Percentiles rank a stretch among this genome's conserved stretches.
phyloP scores from a whole-genome alignment of 306 rosid species.

The Cicer yamashitae region DNA sequence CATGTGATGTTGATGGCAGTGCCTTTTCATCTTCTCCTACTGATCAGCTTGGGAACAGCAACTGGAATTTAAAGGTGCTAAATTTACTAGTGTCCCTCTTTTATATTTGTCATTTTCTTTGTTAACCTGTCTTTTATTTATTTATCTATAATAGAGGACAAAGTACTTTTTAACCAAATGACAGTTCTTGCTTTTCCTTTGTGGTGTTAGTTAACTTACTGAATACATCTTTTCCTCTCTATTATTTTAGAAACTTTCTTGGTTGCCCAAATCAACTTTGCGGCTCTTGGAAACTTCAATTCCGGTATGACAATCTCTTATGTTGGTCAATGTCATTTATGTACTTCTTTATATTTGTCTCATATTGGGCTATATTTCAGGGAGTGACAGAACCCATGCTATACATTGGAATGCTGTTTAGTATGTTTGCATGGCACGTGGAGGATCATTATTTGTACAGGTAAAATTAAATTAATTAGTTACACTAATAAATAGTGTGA shows the following conservation, averaged over 20 bases:
- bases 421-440: constrained; percentile 99
- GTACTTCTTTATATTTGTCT: constrained; percentile 33
- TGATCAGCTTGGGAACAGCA: constrained; percentile 91
- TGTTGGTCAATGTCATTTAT: constrained; percentile 22
- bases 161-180: constrained; percentile 22
- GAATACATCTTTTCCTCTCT: constrained; percentile 6
- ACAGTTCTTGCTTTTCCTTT: constrained; percentile 28
- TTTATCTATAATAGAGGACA: background rate
- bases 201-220: constrained; percentile 36
- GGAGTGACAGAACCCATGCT: constrained; percentile 99
- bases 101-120: constrained; percentile 10
- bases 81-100: constrained; percentile 41
- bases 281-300: constrained; percentile 81
- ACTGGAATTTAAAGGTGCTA: constrained; percentile 94
- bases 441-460: constrained; percentile 97
- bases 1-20: constrained; percentile 98
- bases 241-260: constrained; percentile 73
- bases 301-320: constrained; percentile 65
- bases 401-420: constrained; percentile 95
- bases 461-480: constrained; percentile 51
- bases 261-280: constrained; percentile 81
- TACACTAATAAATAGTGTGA: background rate
- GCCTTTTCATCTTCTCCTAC: constrained; percentile 89
- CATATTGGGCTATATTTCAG: constrained; percentile 57
- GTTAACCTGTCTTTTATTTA: constrained; percentile 3